Conservation (phyloP, 2,329 filamentous ascomycete genomes). For the Tolypocladium amazonense region DNA sequence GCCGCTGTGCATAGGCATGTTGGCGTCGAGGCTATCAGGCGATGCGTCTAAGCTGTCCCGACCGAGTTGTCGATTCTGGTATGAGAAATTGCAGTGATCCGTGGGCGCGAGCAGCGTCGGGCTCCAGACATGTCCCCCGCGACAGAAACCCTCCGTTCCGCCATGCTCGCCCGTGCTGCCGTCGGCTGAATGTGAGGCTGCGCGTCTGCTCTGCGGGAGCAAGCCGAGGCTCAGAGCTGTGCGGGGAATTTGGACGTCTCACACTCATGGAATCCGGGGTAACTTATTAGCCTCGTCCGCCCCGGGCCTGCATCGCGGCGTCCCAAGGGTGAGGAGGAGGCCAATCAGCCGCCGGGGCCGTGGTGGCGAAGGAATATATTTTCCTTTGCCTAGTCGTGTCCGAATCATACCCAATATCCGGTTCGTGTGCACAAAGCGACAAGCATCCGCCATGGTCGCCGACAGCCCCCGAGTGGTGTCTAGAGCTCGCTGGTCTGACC, state of each 20-base stretch:
- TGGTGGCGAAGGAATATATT: too few species aligned
- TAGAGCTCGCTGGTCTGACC: background rate
- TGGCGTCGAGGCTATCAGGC: slow-evolving; percentile 1
- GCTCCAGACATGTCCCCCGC: background rate
- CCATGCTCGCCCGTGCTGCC: background rate
- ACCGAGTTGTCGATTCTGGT: background rate
- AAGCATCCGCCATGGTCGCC: too few species aligned
- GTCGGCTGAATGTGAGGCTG: background rate
- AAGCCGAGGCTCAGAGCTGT: slow-evolving; percentile 1
- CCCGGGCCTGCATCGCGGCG: background rate
- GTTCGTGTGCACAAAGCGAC: too few species aligned
- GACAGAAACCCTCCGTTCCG: background rate
- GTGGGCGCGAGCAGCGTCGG: background rate
- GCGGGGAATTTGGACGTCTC: slow-evolving; percentile 1
- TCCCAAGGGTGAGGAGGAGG: background rate
- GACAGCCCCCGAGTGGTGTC: too few species aligned
- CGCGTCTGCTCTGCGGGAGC: background rate
- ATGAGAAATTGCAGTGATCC: background rate
- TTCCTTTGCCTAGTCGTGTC: too few species aligned
- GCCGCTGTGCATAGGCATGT: slow-evolving; percentile 35
- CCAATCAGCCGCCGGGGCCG: too few species aligned
- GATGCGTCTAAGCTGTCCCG: background rate
- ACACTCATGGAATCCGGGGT: background rate
- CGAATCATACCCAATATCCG: too few species aligned
- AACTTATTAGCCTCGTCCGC: background rate